These are phyloP conservation scores for Rosa persica DNA, from an alignment of 306 rosid genomes.

Conservation along the genomic window DNA sequence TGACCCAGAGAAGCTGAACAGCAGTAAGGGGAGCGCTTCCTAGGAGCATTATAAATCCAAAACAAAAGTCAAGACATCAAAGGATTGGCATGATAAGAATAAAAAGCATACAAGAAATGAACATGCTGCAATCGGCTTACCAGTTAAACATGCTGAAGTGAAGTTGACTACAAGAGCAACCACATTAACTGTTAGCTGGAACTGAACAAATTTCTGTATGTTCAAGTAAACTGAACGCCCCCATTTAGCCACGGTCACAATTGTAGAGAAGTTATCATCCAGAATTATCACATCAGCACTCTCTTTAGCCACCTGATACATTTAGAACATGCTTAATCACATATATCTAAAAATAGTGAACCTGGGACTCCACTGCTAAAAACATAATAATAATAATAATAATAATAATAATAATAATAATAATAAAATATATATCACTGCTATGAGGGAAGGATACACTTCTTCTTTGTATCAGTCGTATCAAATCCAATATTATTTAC, in stretches of 20 bases:
- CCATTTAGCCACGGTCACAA: conserved; percentile 95
- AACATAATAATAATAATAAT: neutral
- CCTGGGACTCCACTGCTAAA: neutral
- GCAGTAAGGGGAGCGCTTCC: conserved; percentile 98
- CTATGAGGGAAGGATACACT: neutral
- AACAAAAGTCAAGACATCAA: conserved; percentile 1
- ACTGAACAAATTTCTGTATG: conserved; percentile 97
- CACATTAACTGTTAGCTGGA: conserved; percentile 91
- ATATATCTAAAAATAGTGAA: conserved; percentile 20
- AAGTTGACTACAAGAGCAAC: conserved; percentile 96
- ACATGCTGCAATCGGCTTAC: conserved; percentile 35
- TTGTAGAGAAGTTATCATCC: conserved; percentile 94
- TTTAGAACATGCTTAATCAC: conserved; percentile 27
- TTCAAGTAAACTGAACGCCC: conserved; percentile 97
- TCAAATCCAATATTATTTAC: neutral
- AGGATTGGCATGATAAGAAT: neutral
- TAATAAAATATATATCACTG: neutral
- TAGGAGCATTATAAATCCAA: conserved; percentile 29
- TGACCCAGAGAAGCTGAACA: conserved; percentile 98
- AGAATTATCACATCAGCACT: conserved; percentile 96
- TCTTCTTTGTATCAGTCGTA: too few relatives aligned
- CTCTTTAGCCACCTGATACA: conserved; percentile 91
- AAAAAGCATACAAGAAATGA: conserved; percentile 16
- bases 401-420: neutral
- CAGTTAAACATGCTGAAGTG: conserved; percentile 93